Percentiles rank a stretch among this genome's conserved stretches.
These are phyloP conservation scores for Penicillium sp. DNA, from an alignment of 2,329 filamentous ascomycete species.

Conservation along the genomic window DNA sequence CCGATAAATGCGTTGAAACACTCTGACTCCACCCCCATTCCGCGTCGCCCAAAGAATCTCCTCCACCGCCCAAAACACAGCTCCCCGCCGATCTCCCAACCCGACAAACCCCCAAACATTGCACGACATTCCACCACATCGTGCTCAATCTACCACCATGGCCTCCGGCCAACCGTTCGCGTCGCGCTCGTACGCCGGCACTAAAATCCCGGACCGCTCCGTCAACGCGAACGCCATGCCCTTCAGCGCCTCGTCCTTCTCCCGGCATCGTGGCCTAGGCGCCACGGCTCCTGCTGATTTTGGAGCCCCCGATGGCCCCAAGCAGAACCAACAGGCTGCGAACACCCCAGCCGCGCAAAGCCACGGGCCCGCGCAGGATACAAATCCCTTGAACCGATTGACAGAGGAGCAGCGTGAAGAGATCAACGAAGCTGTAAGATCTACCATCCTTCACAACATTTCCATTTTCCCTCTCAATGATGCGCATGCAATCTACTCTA, in stretches of 20 bases:
- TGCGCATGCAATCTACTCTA: neutral
- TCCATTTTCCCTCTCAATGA: neutral
- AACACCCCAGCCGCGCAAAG: slow-evolving; percentile 39
- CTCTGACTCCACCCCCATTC: slow-evolving; percentile 2
- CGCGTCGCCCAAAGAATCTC: slow-evolving; percentile 27
- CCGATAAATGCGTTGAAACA: neutral
- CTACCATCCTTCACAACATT: slow-evolving; percentile 17
- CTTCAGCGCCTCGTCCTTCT: slow-evolving; percentile 47
- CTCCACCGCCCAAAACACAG: slow-evolving; percentile 24
- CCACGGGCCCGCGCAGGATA: slow-evolving; percentile 48
- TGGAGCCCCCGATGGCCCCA: slow-evolving; percentile 26
- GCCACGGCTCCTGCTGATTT: slow-evolving; percentile 29
- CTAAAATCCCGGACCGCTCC: slow-evolving; percentile 54
- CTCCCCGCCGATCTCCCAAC: slow-evolving; percentile 2
- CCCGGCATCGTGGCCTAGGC: slow-evolving; percentile 39
- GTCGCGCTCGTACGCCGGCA: slow-evolving; percentile 54
- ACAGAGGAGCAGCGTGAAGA: slow-evolving; percentile 90
- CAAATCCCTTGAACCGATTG: slow-evolving; percentile 58
- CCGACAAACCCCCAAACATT: slow-evolving; percentile 9
- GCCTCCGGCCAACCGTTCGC: slow-evolving; percentile 58
- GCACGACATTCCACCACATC: neutral
- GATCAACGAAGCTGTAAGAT: slow-evolving; percentile 83
- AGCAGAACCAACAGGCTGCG: slow-evolving; percentile 31
- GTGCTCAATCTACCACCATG: slow-evolving; percentile 37
- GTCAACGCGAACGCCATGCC: slow-evolving; percentile 42